Evolutionary conservation across 164 flowering plant genomes (phyloP), one percentile per base, ranked within the genome.

Genomic region (Berberis thunbergii): DNA sequence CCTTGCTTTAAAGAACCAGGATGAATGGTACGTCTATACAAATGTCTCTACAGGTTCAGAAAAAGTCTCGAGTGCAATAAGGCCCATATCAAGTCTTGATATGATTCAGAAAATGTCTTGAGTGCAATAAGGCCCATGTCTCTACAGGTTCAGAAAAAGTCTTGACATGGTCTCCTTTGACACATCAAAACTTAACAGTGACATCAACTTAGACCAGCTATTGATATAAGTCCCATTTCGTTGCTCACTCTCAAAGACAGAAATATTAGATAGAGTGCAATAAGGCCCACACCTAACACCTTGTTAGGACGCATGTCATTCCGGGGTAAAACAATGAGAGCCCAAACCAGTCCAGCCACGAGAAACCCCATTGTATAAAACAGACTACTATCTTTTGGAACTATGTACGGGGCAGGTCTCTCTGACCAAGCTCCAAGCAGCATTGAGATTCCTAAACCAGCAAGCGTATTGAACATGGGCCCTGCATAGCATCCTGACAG

Each of bases 401-500:
- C 60, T 26, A 64, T 40, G 66, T 78, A 87, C 3, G 84, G 48
- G 41, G 72, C 75, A 55, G 96, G 88, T 13, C 81, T 79, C 50
- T 65, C 54, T 2, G 89, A 74, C 91, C 80, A 88, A 13, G 99
- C 87, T 63, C 89, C 84, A 12, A 89, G 80, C 61, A 91, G 70
- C 83, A 91, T 66, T 12, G 97, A 88, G 67, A 85, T 58, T 46
- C 97, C 99, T 71, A 94, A 72, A 43, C 99, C 99, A 52, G 74
- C 81, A 49, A 91, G 83, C 1, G 86, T 86, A 76, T 91, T 94
- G 74, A 94, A 94, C 96, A 94, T 88, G 4, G 97, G 96, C 43
- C 99, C 97, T 3, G 99, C 99, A 76, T 87, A 89, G 79, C 96
- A 90, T 45, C 99, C 99, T 1, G 99, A 88, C 62, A 91, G 45